Evolutionary conservation across 192 early-diverging fungal species (phyloP), one percentile per base, ranked within the genome.

Genomic region (Diversispora epigaea): DNA sequence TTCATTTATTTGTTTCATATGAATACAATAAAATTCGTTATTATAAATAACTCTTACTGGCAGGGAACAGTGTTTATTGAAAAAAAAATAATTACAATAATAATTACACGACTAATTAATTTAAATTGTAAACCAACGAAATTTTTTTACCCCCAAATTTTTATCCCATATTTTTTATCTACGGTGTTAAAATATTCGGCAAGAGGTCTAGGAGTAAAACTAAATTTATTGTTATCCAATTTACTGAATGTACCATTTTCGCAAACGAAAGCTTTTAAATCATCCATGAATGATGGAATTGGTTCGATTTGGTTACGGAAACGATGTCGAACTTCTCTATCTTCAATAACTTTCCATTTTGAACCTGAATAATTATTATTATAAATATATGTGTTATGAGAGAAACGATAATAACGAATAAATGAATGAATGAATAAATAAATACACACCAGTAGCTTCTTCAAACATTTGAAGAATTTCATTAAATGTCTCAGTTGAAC

Each of bases 181-280:
- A 4, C 11, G 14, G 63, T 14, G 8, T 46, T 43, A 46, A 65
- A 7, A 65, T n/a, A 15, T 15, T 65, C 63, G 15, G 44, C 19
- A 46, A 66, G 3, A 41, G 64, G 40, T 6, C 10, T 9, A 66
- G 64, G 64, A 46, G 43, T 66, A 46, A 66, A 66, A 66, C 10
- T 66, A 21, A 66, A 66, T 47, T 66, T 66, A 15, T 66, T 43
- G 17, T 66, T 66, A 66, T 66, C 64, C 8, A 45, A 5, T 45
- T 66, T 6, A 25, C 10, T 8, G 4, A 43, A 15, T 21, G 8
- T 17, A 6, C 43, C 6, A 15, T 19, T 47, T 43, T 43, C 40
- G 9, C 9, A 10, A 19, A 66, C 17, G 25, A 45, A 21, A 21
- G 41, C 41, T 66, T 2, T 43, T 4, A 66, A 66, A 10, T 46